Percentiles rank a stretch among this genome's conserved stretches.
These are phyloP conservation scores for Phytophthora ohioensis DNA, from an alignment of 352 stramenopile genomes.

Conservation along the genomic window DNA sequence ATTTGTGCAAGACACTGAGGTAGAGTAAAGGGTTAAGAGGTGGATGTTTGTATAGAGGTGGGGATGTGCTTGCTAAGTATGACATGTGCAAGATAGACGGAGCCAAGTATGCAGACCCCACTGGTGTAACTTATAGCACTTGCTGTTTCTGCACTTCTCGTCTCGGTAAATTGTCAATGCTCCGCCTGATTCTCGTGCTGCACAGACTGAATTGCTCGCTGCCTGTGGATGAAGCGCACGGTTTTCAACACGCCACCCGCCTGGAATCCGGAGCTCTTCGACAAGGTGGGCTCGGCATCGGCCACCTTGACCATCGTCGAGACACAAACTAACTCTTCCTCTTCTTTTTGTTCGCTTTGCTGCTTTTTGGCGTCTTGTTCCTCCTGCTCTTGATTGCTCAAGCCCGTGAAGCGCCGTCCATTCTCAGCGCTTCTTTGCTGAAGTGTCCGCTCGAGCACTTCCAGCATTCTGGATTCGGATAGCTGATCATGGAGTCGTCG, in stretches of 20 bases:
- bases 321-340: conserved; percentile 80
- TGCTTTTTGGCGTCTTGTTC: conserved; percentile 24
- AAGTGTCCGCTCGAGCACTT: conserved; percentile 67
- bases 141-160: background rate
- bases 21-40: conserved; percentile 18
- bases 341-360: conserved; percentile 52
- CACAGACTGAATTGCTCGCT: conserved; percentile 24
- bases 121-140: conserved; percentile 23
- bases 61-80: conserved; percentile 1
- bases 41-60: conserved; percentile 12
- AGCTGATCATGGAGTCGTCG: conserved; percentile 69
- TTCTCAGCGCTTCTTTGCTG: conserved; percentile 3
- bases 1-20: conserved; percentile 45
- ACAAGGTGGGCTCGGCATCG: conserved; percentile 14
- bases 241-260: conserved; percentile 44
- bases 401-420: background rate
- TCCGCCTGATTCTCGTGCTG: conserved; percentile 43
- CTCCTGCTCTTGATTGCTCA: conserved; percentile 42
- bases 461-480: conserved; percentile 73
- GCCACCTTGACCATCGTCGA: conserved; percentile 70
- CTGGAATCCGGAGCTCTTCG: conserved; percentile 37
- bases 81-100: conserved; percentile 34
- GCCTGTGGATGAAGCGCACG: conserved; percentile 39
- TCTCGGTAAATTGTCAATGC: conserved; percentile 16
- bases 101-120: conserved; percentile 9